These are phyloP conservation scores for Amaranthus hypochondriacus DNA, from an alignment of 148 eudicot genomes.

Conservation along the genomic window DNA sequence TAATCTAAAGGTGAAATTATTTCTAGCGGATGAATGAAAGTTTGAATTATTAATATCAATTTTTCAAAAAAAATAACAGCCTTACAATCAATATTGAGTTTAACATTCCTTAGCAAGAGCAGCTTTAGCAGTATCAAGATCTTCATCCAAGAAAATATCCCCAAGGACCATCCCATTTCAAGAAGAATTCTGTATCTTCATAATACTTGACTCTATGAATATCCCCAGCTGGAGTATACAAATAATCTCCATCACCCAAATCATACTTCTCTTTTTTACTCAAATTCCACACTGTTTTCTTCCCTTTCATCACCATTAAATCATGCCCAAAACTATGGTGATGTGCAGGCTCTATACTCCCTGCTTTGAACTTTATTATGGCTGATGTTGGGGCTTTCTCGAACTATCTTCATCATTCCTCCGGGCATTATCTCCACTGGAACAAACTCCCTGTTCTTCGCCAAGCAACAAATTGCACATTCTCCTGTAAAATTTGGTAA, in stretches of 20 bases:
- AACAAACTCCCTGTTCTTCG: constrained; percentile 44
- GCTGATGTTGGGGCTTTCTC: constrained; percentile 91
- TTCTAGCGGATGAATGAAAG: too few relatives aligned
- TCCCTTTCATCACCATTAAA: constrained; percentile 71
- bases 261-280: constrained; percentile 52
- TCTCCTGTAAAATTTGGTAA: background rate
- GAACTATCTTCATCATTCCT: constrained; percentile 70
- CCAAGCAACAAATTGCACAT: constrained; percentile 59
- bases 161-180: constrained; percentile 96
- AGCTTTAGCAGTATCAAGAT: constrained; percentile 63
- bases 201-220: constrained; percentile 77
- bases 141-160: constrained; percentile 85
- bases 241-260: constrained; percentile 58
- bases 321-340: constrained; percentile 86
- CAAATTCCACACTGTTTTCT: constrained; percentile 85
- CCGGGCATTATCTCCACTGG: constrained; percentile 77
- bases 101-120: constrained; percentile 37
- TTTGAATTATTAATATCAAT: too few relatives aligned
- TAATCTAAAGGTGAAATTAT: too few relatives aligned
- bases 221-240: constrained; percentile 87
- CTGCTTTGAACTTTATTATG: constrained; percentile 60
- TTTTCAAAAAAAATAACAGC: too few relatives aligned
- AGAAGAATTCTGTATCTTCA: constrained; percentile 90
- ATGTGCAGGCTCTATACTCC: constrained; percentile 89
- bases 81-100: background rate